Evolutionary conservation across 306 rosid species (phyloP), one percentile per base, ranked within the genome.

Genomic region (Malus asiatica): DNA sequence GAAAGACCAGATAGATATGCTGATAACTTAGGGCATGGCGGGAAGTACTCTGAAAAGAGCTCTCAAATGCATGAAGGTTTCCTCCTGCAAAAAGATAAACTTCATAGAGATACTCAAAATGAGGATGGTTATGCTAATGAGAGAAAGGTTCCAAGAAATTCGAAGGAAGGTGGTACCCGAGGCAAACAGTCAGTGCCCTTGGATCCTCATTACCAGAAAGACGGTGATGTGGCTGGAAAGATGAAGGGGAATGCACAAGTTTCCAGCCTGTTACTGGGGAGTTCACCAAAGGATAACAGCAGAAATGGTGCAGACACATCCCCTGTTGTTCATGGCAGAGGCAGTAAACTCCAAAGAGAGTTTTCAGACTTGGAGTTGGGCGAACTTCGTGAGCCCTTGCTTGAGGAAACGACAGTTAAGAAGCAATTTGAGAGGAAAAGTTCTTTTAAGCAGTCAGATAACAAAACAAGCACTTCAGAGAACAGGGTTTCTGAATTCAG

Each of bases 351-450:
- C 80, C 97, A 89, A 81, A 83, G 97, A 88, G 97, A 90, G 87
- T 79, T 77, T 83, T 95, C 99, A 73, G 99, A 95, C 77, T 85
- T 90, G 86, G 97, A 95, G 85, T 74, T 95, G 83, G 99, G 99
- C 13, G 99, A 95, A 87, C 90, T 95, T 79, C 97, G 97, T 69
- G 97, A 94, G 79, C 90, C 93, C 44, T 78, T 87, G 71, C 87
- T 91, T 3, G 99, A 92, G 79, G 96, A 87, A 71, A 78, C 82
- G 66, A 82, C 72, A 22, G 83, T 63, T 48, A 82, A 85, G 79
- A 95, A 86, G 83, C 92, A 87, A 79, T 85, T 92, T 83, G 98
- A 95, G 42, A 86, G 89, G 71, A 95, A 81, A 84, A 80, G 80
- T 76, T 89, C 98, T 11, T 90, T 82, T 78, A 96, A 87, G 82